These are phyloP conservation scores for Trichocladium uniseriatum DNA, from an alignment of 495 filamentous ascomycete species.

Conservation along the genomic window DNA sequence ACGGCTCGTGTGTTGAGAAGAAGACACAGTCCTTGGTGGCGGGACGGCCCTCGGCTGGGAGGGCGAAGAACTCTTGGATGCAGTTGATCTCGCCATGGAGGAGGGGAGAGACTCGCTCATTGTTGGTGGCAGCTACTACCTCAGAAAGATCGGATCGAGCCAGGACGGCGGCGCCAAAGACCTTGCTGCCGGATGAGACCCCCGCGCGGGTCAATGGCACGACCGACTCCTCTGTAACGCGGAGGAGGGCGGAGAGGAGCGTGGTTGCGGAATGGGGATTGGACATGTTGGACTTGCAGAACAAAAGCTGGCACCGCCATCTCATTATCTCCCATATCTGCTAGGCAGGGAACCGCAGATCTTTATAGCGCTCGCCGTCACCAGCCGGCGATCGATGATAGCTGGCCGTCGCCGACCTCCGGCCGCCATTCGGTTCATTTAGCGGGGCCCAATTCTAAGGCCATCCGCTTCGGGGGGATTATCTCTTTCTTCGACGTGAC, in stretches of 20 bases:
- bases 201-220: slow-evolving; percentile 29
- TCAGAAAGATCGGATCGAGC: slow-evolving; percentile 18
- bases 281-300: slow-evolving; percentile 9
- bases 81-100: slow-evolving; percentile 39
- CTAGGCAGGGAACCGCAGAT: no score
- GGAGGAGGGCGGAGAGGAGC: slow-evolving; percentile 27
- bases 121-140: slow-evolving; percentile 31
- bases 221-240: slow-evolving; percentile 23
- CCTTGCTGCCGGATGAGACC: slow-evolving; percentile 31
- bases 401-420: no score
- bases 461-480: not conserved
- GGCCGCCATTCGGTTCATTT: not conserved
- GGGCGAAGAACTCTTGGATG: slow-evolving; percentile 34
- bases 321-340: not conserved
- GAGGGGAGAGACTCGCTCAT: slow-evolving; percentile 30
- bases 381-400: not conserved
- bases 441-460: not conserved
- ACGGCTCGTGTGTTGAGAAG: slow-evolving; percentile 37
- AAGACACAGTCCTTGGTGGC: slow-evolving; percentile 31
- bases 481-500: not conserved
- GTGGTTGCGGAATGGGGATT: slow-evolving; percentile 15
- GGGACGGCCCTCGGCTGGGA: slow-evolving; percentile 15
- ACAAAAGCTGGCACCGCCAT: not conserved
- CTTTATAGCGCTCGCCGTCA: not conserved
- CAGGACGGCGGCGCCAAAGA: slow-evolving; percentile 35